Evolutionary conservation across 352 stramenopile genomes (phyloP).

Genomic region (Thalassiosira allenii): DNA sequence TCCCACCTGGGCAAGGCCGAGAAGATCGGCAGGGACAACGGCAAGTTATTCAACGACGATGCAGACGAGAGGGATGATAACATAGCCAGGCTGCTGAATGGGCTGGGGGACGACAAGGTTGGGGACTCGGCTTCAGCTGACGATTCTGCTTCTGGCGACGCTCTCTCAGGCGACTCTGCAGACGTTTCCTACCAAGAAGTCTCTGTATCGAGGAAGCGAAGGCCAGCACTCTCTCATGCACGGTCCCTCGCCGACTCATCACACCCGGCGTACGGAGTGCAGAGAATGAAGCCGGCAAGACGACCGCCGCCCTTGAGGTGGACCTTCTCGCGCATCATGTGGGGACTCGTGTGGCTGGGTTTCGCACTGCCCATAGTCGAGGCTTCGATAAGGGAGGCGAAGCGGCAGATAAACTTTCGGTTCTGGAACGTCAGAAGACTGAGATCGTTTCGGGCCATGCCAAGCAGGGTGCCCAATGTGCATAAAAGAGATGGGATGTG

Average conservation of each 20-base stretch:
- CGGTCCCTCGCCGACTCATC: not conserved
- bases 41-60: slow-evolving; percentile 12
- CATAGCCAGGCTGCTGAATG: slow-evolving; percentile 17
- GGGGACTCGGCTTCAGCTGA: too few relatives aligned
- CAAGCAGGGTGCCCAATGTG: too few relatives aligned
- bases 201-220: not conserved
- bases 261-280: not conserved
- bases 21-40: slow-evolving; percentile 5
- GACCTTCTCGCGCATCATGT: not conserved
- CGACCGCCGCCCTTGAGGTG: slow-evolving; percentile 3
- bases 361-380: slow-evolving; percentile 1
- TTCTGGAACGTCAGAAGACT: not conserved
- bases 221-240: not conserved
- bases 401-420: not conserved
- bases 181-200: not conserved
- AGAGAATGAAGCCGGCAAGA: not conserved
- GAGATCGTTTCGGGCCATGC: not conserved
- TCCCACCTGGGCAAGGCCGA: not conserved
- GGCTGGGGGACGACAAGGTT: slow-evolving; percentile 1
- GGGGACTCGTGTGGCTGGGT: not conserved
- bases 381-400: not conserved
- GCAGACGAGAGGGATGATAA: slow-evolving; percentile 21
- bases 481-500: too few relatives aligned
- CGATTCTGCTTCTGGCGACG: not conserved
- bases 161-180: not conserved